phyloP scores from a whole-genome alignment of 768 basidiomycete genomes.

The Rubroboletus satanas region DNA sequence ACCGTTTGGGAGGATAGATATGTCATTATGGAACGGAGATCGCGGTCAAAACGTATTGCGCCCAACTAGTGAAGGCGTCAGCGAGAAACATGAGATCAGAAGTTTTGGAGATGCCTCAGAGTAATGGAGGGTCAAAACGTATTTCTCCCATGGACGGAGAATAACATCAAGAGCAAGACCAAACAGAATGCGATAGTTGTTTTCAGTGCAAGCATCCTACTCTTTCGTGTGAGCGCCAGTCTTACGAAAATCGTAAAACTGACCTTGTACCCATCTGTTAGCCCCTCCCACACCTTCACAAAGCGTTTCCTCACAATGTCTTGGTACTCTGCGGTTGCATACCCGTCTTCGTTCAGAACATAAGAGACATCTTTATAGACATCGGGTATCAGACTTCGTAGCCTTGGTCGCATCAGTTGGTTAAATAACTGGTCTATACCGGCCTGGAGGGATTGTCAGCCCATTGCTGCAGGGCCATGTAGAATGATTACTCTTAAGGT shows the following conservation, averaged over 20 bases:
- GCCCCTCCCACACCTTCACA: constrained; percentile 78
- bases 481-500: constrained; percentile 61
- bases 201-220: constrained; percentile 84
- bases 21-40: constrained; percentile 77
- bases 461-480: background rate
- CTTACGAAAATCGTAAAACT: background rate
- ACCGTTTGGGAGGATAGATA: constrained; percentile 85
- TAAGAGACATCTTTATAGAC: constrained; percentile 90
- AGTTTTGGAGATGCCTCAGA: constrained; percentile 61
- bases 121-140: constrained; percentile 72
- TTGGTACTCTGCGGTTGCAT: constrained; percentile 77
- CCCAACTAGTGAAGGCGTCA: constrained; percentile 60
- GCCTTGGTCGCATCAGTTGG: constrained; percentile 82
- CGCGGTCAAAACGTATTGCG: constrained; percentile 91
- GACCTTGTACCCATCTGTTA: constrained; percentile 88
- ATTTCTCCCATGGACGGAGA: constrained; percentile 95
- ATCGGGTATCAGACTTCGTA: constrained; percentile 81
- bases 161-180: constrained; percentile 81
- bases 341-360: constrained; percentile 83
- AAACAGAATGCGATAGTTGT: constrained; percentile 84
- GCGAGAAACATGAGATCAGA: background rate
- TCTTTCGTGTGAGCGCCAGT: background rate
- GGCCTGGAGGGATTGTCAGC: constrained; percentile 40
- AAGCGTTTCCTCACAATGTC: constrained; percentile 90
- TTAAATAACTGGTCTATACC: constrained; percentile 95